Percentiles rank a stretch among this genome's conserved stretches.
phyloP scores from a whole-genome alignment of 202 grass and related monocot genomes.

The Setaria viridis region DNA sequence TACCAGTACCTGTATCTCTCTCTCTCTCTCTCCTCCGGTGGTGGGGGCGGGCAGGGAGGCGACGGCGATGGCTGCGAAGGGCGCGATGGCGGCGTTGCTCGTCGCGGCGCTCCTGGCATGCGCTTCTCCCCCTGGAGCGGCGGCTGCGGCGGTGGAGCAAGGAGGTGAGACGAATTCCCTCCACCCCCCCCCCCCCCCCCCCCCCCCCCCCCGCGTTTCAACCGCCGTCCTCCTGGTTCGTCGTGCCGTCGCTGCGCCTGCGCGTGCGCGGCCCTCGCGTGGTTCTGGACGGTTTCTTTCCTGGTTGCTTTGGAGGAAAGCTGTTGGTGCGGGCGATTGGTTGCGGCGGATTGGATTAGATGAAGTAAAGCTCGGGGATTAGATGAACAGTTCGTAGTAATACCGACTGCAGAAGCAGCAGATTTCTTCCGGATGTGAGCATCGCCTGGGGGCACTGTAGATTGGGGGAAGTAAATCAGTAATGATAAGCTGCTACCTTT shows the following conservation, averaged over 20 bases:
- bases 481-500: conserved; percentile 9
- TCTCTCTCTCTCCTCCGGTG: not conserved
- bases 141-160: not conserved
- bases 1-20: not conserved
- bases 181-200: no score
- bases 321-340: not conserved
- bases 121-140: not conserved
- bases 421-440: not conserved
- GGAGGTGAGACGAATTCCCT: not conserved
- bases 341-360: not conserved
- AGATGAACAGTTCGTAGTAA: not conserved
- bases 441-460: not conserved
- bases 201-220: no score
- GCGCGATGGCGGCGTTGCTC: not conserved
- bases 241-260: not conserved
- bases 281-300: not conserved
- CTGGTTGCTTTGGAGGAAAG: not conserved
- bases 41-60: not conserved
- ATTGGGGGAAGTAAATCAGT: not conserved
- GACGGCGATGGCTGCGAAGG: not conserved
- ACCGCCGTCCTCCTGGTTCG: not conserved
- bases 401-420: no score
- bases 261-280: not conserved
- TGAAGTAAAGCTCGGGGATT: not conserved
- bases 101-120: not conserved